Evolutionary conservation across 805 yeast species (phyloP).

Genomic region (Myxozyma neglecta): DNA sequence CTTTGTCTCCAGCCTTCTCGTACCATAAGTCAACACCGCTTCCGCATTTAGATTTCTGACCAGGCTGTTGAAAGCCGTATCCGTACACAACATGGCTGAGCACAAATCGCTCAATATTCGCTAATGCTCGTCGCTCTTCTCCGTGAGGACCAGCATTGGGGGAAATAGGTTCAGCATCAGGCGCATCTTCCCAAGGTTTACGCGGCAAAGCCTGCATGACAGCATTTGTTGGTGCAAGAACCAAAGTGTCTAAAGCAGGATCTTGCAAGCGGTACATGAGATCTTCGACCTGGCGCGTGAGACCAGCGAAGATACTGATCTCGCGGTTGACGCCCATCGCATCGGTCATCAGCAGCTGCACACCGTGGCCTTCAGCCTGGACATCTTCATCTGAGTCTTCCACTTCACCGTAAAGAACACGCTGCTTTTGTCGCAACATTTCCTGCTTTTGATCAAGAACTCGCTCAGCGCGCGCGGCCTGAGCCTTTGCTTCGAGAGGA

Average conservation of each 20-base stretch:
- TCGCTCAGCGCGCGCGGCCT: constrained; percentile 4
- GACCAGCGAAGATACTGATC: constrained; percentile 64
- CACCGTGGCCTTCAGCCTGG: constrained; percentile 26
- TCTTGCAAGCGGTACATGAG: constrained; percentile 50
- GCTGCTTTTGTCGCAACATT: constrained; percentile 6
- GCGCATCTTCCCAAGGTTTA: constrained; percentile 87
- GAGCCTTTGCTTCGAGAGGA: constrained; percentile 1
- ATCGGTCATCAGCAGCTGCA: constrained; percentile 41
- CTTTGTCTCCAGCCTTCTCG: constrained; percentile 16
- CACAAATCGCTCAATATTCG: constrained; percentile 60
- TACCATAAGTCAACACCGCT: constrained; percentile 26
- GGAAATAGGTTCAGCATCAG: constrained; percentile 44
- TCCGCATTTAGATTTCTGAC: constrained; percentile 17
- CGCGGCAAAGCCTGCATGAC: constrained; percentile 52
- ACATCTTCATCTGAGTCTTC: background rate
- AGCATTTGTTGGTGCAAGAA: constrained; percentile 70
- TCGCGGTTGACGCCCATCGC: constrained; percentile 45
- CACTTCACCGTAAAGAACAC: constrained; percentile 27
- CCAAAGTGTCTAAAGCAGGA: constrained; percentile 46
- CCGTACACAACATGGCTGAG: constrained; percentile 58
- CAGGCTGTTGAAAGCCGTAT: constrained; percentile 20
- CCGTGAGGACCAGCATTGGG: constrained; percentile 30
- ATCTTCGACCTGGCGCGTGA: constrained; percentile 62
- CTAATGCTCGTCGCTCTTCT: constrained; percentile 51
- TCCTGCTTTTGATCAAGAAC: constrained; percentile 2